Percentiles rank a stretch among this genome's conserved stretches.
These are phyloP conservation scores for Noccaea bulbosa DNA, from an alignment of 345 rosid species.

Conservation along the genomic window DNA sequence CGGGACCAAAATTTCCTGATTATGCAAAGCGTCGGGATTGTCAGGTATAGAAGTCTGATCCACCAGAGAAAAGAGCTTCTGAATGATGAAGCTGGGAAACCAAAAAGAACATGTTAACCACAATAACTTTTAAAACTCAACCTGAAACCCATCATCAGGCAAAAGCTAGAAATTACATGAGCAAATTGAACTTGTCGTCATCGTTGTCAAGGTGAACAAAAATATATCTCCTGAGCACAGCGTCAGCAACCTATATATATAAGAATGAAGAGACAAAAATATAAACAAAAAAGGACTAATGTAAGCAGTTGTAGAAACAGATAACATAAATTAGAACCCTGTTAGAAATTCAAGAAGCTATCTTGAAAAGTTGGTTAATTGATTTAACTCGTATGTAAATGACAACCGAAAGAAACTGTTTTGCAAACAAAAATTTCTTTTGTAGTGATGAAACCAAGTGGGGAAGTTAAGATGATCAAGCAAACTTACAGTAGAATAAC, in stretches of 20 bases:
- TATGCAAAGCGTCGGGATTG: constrained; percentile 93
- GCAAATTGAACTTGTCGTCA: constrained; percentile 91
- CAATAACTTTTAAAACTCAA: constrained; percentile 21
- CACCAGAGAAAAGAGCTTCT: constrained; percentile 91
- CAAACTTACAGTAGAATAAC: constrained; percentile 56
- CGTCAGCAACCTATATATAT: constrained; percentile 68
- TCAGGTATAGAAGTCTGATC: constrained; percentile 90
- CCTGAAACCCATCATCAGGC: constrained; percentile 15
- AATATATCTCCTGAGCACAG: constrained; percentile 68
- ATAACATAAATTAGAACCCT: constrained; percentile 7
- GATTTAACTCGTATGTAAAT: constrained; percentile 1
- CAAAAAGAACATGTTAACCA: constrained; percentile 36
- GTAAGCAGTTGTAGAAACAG: constrained; percentile 13
- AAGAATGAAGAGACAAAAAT: constrained; percentile 17
- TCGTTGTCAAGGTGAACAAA: constrained; percentile 81
- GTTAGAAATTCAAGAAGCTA: constrained; percentile 3
- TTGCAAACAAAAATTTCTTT: background rate
- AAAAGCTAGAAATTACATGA: constrained; percentile 59
- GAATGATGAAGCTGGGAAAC: constrained; percentile 78
- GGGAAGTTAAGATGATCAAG: constrained; percentile 20
- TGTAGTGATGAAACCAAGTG: constrained; percentile 17
- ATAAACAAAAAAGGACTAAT: constrained; percentile 13
- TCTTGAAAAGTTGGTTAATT: constrained; percentile 11
- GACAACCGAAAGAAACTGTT: background rate
- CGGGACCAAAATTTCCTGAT: constrained; percentile 93